Evolutionary conservation across 495 filamentous ascomycete genomes (phyloP).

Genomic region (Talaromyces ruber): DNA sequence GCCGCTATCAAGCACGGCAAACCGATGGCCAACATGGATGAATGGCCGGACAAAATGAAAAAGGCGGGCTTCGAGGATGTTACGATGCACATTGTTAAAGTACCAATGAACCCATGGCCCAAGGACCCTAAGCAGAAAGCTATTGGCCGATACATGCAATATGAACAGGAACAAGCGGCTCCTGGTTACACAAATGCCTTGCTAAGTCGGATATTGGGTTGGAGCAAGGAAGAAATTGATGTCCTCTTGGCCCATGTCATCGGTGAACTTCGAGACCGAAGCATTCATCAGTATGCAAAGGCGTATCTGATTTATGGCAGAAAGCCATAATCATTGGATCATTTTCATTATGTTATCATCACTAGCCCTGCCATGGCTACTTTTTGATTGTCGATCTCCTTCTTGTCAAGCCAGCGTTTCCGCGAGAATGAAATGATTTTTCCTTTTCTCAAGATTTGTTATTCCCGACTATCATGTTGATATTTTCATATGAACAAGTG

Average conservation of each 20-base stretch:
- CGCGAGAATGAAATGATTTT: neutral
- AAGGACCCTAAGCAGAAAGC: constrained; percentile 55
- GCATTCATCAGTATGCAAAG: constrained; percentile 18
- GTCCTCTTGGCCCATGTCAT: constrained; percentile 17
- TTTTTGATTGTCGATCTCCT: neutral
- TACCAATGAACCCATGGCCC: constrained; percentile 60
- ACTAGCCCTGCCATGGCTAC: neutral
- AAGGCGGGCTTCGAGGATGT: constrained; percentile 53
- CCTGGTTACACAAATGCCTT: constrained; percentile 46
- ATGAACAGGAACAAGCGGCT: constrained; percentile 50
- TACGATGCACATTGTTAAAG: constrained; percentile 43
- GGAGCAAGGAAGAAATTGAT: constrained; percentile 13
- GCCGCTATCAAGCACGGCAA: constrained; percentile 36
- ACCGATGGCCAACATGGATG: constrained; percentile 36
- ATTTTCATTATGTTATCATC: neutral
- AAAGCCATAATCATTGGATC: neutral
- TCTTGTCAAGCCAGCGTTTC: neutral
- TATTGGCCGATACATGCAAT: constrained; percentile 52
- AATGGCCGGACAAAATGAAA: constrained; percentile 19
- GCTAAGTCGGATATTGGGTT: constrained; percentile 46
- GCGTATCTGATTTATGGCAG: constrained; percentile 8
- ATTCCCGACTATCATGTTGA: neutral
- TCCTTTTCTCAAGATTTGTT: neutral
- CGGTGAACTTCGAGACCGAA: constrained; percentile 17
- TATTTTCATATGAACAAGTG: neutral